Evolutionary conservation across 192 early-diverging fungal species (phyloP).

Genomic region (Backusella macrospora): DNA sequence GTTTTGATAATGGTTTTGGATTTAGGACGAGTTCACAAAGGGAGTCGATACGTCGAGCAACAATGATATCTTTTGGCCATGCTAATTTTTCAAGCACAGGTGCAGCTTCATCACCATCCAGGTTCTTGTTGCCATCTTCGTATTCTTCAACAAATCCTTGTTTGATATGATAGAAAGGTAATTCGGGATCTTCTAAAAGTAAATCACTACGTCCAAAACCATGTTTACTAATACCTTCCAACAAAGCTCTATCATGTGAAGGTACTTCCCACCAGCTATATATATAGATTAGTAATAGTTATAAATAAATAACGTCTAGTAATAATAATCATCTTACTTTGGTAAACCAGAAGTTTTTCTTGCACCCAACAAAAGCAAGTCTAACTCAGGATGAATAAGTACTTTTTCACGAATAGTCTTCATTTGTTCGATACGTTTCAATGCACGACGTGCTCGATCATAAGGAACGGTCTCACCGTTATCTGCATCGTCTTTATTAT

Average conservation of each 20-base stretch:
- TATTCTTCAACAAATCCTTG: conserved; percentile 26
- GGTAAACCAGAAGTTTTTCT: conserved; percentile 59
- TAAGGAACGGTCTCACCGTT: conserved; percentile 58
- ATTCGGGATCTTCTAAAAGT: conserved; percentile 59
- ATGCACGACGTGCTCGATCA: conserved; percentile 68
- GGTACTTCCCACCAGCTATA: conserved; percentile 75
- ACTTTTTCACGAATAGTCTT: conserved; percentile 66
- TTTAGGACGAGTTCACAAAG: conserved; percentile 54
- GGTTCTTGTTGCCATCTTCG: background rate
- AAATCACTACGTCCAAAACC: conserved; percentile 70
- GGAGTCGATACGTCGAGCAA: conserved; percentile 55
- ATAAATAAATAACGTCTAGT: background rate
- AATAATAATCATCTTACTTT: conserved; percentile 22
- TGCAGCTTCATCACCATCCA: conserved; percentile 18
- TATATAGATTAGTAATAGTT: background rate
- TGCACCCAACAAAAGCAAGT: conserved; percentile 45
- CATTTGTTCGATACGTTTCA: conserved; percentile 74
- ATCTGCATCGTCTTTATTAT: conserved; percentile 44
- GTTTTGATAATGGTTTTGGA: conserved; percentile 52
- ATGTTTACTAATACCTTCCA: conserved; percentile 71
- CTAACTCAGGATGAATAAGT: conserved; percentile 56
- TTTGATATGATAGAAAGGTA: conserved; percentile 53
- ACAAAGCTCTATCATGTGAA: conserved; percentile 65
- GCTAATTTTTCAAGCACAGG: conserved; percentile 37
- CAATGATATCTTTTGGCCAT: conserved; percentile 58